Base-by-base conservation (phyloP, 1,284 basidiomycete genomes). In the Jaminaea rosea region DNA sequence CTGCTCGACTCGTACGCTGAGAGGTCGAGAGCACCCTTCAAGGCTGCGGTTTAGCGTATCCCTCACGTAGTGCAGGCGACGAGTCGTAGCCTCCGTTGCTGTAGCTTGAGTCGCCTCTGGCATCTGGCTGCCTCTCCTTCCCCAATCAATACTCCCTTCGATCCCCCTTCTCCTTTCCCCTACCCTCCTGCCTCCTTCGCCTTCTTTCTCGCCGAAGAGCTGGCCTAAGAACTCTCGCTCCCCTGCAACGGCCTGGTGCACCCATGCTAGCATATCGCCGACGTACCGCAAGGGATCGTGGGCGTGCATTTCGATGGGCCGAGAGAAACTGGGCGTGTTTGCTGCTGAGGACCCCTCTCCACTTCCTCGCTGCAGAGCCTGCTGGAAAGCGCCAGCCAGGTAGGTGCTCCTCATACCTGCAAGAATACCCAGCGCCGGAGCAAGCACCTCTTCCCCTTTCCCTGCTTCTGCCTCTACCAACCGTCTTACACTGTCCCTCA, bases 211-310 rank as follows among this genome's bases (percentile, higher is more conserved):
- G 29, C 39, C 41, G 23, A 57, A 32, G 0, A 72, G 57, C 4
- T 62, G 46, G 0, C 56, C 60, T 5, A 72, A 50, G n/a, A 72
- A 63, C 75, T 98, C 94, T 46, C 86, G 84, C 74, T 98, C 93
- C 3, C 85, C 86, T 0, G 93, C 93, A 54, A 94, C 90, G 0
- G 86, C 82, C 62, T 98, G 94, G 75, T 98, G 93, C 1, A 97
- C 84, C 94, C 93, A 98, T 0, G 92, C 93, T 3, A 98, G 82
- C 88, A 98, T 97, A 74, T 97, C 93, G 17, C 93, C 92, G 13
- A 94, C 84, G 72, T 98, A 98, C 24, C 93, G 84, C 58, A 90
- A 80, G 0, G 93, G 91, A 72, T 98, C 93, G 67, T 98, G 93
- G 0, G 93, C 93, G 69, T 97, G 91, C 2, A 97, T 79, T 75